Percentiles rank a stretch among this genome's conserved stretches.
Conservation (phyloP, 163 green algal genomes). For the Coccomyxa subellipsoidea region DNA sequence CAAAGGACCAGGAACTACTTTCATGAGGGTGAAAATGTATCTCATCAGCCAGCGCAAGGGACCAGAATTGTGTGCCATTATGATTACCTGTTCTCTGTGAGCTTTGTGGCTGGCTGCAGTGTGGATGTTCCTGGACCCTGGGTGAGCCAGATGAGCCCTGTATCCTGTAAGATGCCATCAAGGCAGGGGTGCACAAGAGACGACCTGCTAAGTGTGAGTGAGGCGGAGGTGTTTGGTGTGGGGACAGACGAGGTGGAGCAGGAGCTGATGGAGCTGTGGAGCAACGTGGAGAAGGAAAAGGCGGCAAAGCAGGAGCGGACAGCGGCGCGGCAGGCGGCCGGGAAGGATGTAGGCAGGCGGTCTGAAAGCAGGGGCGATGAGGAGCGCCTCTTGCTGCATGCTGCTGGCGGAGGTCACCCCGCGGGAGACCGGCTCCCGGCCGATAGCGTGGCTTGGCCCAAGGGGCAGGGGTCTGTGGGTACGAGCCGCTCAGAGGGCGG, state of each 20-base stretch:
- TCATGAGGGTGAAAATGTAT: no score
- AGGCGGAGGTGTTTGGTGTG: background rate
- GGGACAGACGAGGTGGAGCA: constrained; percentile 56
- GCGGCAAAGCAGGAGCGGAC: constrained; percentile 27
- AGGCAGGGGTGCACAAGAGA: background rate
- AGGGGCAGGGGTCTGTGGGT: no score
- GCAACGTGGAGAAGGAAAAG: constrained; percentile 69
- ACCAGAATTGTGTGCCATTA: no score
- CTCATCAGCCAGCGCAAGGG: no score
- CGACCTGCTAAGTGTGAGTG: background rate
- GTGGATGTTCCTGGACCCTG: no score
- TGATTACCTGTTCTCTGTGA: no score
- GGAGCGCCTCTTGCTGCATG: constrained; percentile 3
- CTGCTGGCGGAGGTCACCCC: background rate
- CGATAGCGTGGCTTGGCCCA: background rate
- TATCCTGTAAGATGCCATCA: no score
- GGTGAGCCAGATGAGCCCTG: no score
- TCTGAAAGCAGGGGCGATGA: constrained; percentile 7
- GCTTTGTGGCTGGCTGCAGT: no score
- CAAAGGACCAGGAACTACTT: no score
- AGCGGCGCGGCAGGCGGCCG: background rate
- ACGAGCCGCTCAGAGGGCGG: no score
- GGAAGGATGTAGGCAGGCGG: background rate
- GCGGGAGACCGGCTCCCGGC: background rate
- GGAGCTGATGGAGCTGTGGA: constrained; percentile 84